phyloP scores from a whole-genome alignment of 495 filamentous ascomycete genomes.

The Trichoderma orchidacearum region DNA sequence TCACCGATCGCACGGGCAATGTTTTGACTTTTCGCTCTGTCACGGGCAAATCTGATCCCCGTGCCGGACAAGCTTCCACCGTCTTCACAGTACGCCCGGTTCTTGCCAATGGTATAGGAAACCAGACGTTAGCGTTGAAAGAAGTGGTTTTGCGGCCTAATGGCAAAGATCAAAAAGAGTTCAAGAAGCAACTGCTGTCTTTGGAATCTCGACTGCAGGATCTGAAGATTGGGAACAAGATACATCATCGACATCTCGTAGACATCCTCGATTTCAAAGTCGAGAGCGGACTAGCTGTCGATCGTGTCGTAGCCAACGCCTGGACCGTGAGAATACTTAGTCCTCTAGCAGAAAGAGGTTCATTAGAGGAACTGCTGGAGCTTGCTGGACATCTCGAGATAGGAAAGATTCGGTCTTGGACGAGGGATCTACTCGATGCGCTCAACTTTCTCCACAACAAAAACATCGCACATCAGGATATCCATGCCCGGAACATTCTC shows the following conservation, averaged over 20 bases:
- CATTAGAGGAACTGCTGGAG: constrained; percentile 68
- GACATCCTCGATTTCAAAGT: constrained; percentile 75
- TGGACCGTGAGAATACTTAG: constrained; percentile 79
- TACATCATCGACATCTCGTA: constrained; percentile 66
- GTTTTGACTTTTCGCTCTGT: constrained; percentile 48
- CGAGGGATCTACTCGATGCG: constrained; percentile 78
- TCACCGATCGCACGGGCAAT: constrained; percentile 43
- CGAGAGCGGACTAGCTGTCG: constrained; percentile 16
- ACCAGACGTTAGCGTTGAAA: constrained; percentile 58
- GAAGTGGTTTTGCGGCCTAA: constrained; percentile 42
- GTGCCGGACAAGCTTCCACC: constrained; percentile 40
- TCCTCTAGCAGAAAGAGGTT: constrained; percentile 67
- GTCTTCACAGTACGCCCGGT: constrained; percentile 58
- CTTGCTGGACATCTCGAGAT: constrained; percentile 59
- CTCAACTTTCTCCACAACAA: constrained; percentile 75
- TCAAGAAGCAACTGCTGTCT: constrained; percentile 54
- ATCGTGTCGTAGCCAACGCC: background rate
- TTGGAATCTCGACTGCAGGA: constrained; percentile 57
- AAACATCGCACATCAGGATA: constrained; percentile 64
- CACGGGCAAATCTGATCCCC: constrained; percentile 43
- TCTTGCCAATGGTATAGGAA: constrained; percentile 32
- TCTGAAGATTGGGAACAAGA: constrained; percentile 36
- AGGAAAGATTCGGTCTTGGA: constrained; percentile 68
- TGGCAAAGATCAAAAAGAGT: constrained; percentile 36
- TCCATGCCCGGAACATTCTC: constrained; percentile 66